Evolutionary conservation across 2,329 filamentous ascomycete genomes (phyloP), one percentile per base, ranked within the genome.

Genomic region (Sporothrix mexicana): DNA sequence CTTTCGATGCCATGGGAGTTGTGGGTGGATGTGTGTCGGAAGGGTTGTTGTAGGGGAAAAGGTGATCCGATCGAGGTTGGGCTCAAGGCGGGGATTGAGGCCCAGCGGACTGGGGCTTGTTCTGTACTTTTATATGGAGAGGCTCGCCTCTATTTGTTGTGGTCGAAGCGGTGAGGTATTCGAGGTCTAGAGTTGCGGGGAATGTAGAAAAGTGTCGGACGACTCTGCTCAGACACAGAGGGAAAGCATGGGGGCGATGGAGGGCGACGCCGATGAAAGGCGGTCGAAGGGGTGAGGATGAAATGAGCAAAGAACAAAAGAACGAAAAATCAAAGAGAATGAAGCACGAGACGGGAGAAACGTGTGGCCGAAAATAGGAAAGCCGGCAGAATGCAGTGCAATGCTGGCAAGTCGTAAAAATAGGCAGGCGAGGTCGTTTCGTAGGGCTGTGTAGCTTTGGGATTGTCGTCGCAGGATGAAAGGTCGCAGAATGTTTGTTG

Each of bases 191-290:
- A 36, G 30, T 36, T 36, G 70, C 41, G 20, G 51, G 51, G 51
- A 59, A 36, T 43, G 30, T 36, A 15, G 30, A 30, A 15, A 43
- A n/a, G 30, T 43, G 49, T 20, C 47, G 49, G 61, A 55, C 45
- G 66, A 68, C 47, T 68, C 66, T 70, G 23, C 59, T 66, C 57
- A 70, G 17, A 17, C 41, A 25, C 49, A 53, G 57, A 66, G 59
- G 45, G 49, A 23, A 70, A 70, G 57, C 72, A 73, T 73, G 66
- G 67, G 67, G 72, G 41, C 72, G 59, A 61, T 20, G 59, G 72
- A 36, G 59, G 72, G 15, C 59, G 57, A 70, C 59, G 72, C 67
- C 72, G 49, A 51, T 41, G 57, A 62, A 61, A 71, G 61, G 72
- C 72, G 51, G 68, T 71, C 61, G 25, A 67, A n/a, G 47, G 43